Conservation (phyloP, 345 rosid genomes). For the Melaleuca alternifolia region DNA sequence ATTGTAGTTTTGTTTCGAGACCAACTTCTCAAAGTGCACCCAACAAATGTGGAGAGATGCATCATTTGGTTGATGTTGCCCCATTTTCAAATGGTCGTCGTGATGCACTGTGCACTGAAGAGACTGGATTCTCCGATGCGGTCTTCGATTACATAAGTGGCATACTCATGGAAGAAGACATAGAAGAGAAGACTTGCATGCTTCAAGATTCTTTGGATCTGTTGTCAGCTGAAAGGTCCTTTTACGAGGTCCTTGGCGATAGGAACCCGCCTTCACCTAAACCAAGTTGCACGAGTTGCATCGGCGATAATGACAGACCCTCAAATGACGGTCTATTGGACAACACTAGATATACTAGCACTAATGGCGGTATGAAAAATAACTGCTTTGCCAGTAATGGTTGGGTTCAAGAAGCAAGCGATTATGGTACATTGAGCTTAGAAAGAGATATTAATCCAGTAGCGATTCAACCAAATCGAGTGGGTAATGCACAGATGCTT, state of each 20-base stretch:
- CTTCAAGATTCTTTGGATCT: constrained; percentile 62
- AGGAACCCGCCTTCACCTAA: constrained; percentile 33
- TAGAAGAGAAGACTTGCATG: constrained; percentile 46
- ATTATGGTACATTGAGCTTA: not conserved
- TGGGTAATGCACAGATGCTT: not conserved
- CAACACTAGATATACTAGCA: not conserved
- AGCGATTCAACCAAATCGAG: not conserved
- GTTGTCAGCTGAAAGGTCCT: constrained; percentile 60
- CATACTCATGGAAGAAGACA: constrained; percentile 72
- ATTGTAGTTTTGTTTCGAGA: too few relatives aligned
- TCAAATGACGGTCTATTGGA: not conserved
- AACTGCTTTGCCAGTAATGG: too few relatives aligned
- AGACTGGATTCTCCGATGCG: constrained; percentile 38
- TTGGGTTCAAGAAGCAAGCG: not conserved
- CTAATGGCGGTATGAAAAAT: not conserved
- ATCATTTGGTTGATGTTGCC: too few relatives aligned
- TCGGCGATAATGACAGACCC: not conserved
- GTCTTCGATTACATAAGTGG: constrained; percentile 59
- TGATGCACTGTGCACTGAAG: constrained; percentile 9
- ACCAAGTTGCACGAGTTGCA: not conserved
- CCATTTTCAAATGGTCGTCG: too few relatives aligned
- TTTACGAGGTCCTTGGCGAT: constrained; percentile 55
- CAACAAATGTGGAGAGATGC: too few relatives aligned
- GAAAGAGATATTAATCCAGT: not conserved
- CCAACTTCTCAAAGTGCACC: too few relatives aligned